A percentile compares a stretch with the other conserved stretches of the same genome.
phyloP scores from a whole-genome alignment of 257 asterid species.

The Solanum virginianum region DNA sequence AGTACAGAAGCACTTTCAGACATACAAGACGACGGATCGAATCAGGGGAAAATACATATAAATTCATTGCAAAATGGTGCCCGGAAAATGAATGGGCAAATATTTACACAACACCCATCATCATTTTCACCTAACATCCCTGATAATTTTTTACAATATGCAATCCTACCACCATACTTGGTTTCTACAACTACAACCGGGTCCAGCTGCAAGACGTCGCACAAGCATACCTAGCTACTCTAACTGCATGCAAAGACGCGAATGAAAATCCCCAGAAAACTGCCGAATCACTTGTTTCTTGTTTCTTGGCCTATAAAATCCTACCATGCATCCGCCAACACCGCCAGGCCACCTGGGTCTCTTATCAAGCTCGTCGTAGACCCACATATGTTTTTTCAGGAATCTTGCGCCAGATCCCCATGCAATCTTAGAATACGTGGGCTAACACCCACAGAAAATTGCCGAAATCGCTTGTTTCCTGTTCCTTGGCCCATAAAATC shows the following conservation, averaged over 20 bases:
- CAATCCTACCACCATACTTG: background rate
- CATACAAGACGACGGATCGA: background rate
- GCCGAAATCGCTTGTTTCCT: too few species aligned
- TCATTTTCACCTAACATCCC: background rate
- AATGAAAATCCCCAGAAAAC: background rate
- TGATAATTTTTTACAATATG: constrained; percentile 2
- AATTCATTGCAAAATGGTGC: background rate
- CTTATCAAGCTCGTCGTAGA: too few species aligned
- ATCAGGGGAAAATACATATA: background rate
- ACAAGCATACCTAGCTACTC: background rate
- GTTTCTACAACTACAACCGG: background rate
- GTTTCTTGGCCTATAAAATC: too few species aligned
- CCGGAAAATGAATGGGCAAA: background rate
- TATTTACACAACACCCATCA: constrained; percentile 11
- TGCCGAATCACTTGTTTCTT: too few species aligned
- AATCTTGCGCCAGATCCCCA: too few species aligned
- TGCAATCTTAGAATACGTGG: too few species aligned
- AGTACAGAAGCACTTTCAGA: background rate
- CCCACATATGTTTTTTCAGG: too few species aligned
- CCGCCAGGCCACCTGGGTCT: too few species aligned
- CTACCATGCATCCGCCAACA: too few species aligned
- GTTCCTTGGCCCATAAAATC: too few species aligned
- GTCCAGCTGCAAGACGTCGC: background rate
- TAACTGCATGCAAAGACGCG: background rate
- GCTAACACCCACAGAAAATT: too few species aligned